Conservation (phyloP, 2,329 filamentous ascomycete species). For the Fusarium marasasianum region DNA sequence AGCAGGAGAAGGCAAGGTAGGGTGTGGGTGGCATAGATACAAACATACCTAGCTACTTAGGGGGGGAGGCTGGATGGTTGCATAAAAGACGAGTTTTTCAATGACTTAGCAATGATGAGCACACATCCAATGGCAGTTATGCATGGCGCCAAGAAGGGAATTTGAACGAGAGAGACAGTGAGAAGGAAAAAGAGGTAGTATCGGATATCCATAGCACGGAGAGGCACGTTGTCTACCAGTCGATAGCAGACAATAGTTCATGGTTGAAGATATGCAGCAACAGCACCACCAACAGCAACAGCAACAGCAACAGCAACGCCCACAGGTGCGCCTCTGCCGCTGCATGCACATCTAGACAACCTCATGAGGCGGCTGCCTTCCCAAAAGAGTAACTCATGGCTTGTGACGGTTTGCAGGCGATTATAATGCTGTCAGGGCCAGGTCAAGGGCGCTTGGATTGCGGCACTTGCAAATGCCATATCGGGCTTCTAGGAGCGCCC, state of each 20-base stretch:
- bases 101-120: conserved; percentile 17
- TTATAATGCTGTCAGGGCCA: conserved; percentile 8
- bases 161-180: background rate
- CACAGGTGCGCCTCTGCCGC: conserved; percentile 16
- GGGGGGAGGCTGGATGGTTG: conserved; percentile 1
- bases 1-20: background rate
- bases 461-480: conserved; percentile 18
- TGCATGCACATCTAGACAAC: conserved; percentile 10
- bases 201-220: background rate
- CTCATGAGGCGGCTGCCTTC: background rate
- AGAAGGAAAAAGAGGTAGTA: background rate
- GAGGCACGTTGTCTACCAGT: background rate
- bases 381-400: background rate
- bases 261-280: conserved; percentile 4
- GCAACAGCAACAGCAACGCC: background rate
- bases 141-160: conserved; percentile 22
- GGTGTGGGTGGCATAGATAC: conserved; percentile 15
- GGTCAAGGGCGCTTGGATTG: conserved; percentile 14
- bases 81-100: conserved; percentile 21
- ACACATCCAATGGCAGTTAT: background rate
- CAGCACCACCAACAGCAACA: background rate
- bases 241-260: conserved; percentile 1
- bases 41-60: background rate
- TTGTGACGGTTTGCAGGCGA: background rate
- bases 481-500: background rate